Percentiles rank a stretch among this genome's conserved stretches.
These are phyloP conservation scores for Oryza coarctata DNA, from an alignment of 176 grass and related monocot genomes.

Conservation along the genomic window DNA sequence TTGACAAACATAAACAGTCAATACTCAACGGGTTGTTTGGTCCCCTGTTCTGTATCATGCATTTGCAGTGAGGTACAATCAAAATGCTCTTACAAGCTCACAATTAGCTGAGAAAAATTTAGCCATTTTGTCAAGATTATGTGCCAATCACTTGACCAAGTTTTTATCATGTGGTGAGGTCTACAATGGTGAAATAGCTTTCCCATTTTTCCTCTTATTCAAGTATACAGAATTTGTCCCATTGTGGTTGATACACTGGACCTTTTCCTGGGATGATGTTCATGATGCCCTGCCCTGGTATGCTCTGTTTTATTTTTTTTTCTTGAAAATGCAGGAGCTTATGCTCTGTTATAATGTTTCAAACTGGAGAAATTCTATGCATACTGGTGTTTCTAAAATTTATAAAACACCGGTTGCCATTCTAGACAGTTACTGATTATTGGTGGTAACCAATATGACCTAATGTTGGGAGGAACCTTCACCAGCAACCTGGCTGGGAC, in stretches of 20 bases:
- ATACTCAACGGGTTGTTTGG: constrained; percentile 7
- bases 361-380: constrained; percentile 2
- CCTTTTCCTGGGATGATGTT: background rate
- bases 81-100: background rate
- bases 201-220: background rate
- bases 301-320: constrained; percentile 27
- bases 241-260: constrained; percentile 5
- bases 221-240: background rate
- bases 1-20: constrained; percentile 10
- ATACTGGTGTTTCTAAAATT: background rate
- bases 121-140: constrained; percentile 13
- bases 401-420: background rate
- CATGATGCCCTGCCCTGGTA: background rate
- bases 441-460: constrained; percentile 7
- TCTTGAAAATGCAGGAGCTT: no score
- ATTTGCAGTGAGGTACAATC: background rate
- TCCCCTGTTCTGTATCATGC: background rate
- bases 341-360: constrained; percentile 24
- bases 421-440: background rate
- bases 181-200: background rate
- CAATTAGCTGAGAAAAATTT: background rate
- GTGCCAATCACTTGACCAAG: background rate
- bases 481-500: background rate
- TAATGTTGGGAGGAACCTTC: constrained; percentile 34
- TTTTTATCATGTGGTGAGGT: background rate